Percentiles rank a stretch among this genome's conserved stretches.
phyloP scores from a whole-genome alignment of 1,284 basidiomycete genomes.

The Mycena sp. region DNA sequence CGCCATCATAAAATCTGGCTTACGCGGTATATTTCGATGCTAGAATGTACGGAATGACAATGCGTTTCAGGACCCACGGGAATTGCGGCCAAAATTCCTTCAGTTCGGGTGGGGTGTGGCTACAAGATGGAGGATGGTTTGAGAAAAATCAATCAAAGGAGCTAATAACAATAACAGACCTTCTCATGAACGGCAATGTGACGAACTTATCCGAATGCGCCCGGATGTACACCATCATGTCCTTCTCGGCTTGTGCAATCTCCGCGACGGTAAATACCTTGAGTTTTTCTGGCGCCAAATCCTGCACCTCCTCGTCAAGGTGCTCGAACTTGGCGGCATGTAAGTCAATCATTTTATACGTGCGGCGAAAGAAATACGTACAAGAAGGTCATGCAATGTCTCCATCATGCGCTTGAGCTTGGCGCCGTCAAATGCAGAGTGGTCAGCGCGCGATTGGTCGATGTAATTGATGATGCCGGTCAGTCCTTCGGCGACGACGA shows the following conservation, averaged over 20 bases:
- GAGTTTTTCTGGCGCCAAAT: slow-evolving; percentile 43
- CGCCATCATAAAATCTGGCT: not conserved
- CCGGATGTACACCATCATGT: slow-evolving; percentile 35
- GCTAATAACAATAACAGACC: slow-evolving; percentile 33
- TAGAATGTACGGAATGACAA: slow-evolving; percentile 46
- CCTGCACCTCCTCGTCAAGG: slow-evolving; percentile 47
- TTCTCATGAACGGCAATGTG: slow-evolving; percentile 47
- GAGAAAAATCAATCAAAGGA: not conserved
- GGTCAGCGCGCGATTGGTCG: slow-evolving; percentile 35
- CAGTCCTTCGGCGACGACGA: slow-evolving; percentile 42
- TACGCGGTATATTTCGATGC: slow-evolving; percentile 47
- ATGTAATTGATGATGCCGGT: slow-evolving; percentile 40
- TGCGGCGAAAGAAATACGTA: slow-evolving; percentile 21
- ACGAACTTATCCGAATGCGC: slow-evolving; percentile 40
- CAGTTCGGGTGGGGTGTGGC: slow-evolving; percentile 47
- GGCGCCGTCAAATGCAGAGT: slow-evolving; percentile 40
- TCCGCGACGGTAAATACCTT: slow-evolving; percentile 43
- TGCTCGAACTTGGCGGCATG: slow-evolving; percentile 37
- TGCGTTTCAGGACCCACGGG: slow-evolving; percentile 48
- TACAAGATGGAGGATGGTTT: slow-evolving; percentile 20
- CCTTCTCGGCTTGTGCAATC: slow-evolving; percentile 30
- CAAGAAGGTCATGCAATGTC: slow-evolving; percentile 40
- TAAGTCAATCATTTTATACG: not conserved
- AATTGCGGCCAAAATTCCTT: slow-evolving; percentile 48
- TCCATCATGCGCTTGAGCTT: slow-evolving; percentile 39